phyloP scores from a whole-genome alignment of 2,329 filamentous ascomycete species.

The Ustilaginoidea virens region DNA sequence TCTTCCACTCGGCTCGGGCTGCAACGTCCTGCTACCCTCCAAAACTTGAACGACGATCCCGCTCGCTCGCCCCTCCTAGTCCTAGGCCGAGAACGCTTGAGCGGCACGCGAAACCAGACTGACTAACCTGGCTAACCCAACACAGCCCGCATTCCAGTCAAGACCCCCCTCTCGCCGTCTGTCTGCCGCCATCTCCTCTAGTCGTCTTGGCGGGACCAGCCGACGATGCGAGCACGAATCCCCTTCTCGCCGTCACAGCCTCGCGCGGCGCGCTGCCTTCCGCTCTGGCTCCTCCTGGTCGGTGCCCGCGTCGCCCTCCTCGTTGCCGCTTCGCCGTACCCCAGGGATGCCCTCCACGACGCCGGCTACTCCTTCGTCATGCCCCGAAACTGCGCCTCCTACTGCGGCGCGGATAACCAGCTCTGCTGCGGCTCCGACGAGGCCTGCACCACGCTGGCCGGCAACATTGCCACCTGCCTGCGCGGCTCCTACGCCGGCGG shows the following conservation, averaged over 20 bases:
- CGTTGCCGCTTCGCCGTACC: constrained; percentile 29
- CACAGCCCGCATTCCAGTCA: constrained; percentile 5
- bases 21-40: too few relatives aligned
- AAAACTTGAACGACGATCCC: too few relatives aligned
- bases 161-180: neutral
- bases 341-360: constrained; percentile 32
- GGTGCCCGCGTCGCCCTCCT: constrained; percentile 1
- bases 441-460: constrained; percentile 33
- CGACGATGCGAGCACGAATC: too few relatives aligned
- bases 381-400: constrained; percentile 31
- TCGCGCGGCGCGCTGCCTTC: constrained; percentile 8
- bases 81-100: too few relatives aligned
- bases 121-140: too few relatives aligned
- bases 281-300: neutral
- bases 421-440: constrained; percentile 37
- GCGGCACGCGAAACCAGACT: too few relatives aligned
- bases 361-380: constrained; percentile 34
- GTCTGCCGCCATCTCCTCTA: neutral
- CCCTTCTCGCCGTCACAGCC: constrained; percentile 2
- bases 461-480: constrained; percentile 34
- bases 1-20: too few relatives aligned
- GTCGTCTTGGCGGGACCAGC: too few relatives aligned
- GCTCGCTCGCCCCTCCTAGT: too few relatives aligned
- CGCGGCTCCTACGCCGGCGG: constrained; percentile 17
- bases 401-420: constrained; percentile 39